Percentiles rank a stretch among this genome's conserved stretches.
Conservation (phyloP, 805 yeast genomes). For the Grigorovia humatica region DNA sequence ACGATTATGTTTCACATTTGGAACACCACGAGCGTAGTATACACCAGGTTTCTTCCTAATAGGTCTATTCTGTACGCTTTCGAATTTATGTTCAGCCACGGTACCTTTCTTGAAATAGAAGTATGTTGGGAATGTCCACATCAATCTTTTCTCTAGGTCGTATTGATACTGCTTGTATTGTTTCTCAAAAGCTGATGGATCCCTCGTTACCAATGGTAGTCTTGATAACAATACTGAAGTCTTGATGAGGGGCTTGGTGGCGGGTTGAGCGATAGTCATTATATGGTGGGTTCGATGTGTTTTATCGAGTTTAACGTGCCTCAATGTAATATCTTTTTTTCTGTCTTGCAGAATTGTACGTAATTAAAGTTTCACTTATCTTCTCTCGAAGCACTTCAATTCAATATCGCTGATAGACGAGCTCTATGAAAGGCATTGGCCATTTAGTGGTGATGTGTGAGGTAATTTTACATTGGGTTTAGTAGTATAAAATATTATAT, state of each 20-base stretch:
- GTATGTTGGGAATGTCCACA: constrained; percentile 97
- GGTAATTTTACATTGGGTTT: not conserved
- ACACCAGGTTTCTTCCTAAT: constrained; percentile 62
- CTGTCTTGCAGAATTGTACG: too few relatives aligned
- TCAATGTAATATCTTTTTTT: too few relatives aligned
- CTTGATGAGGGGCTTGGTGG: constrained; percentile 1
- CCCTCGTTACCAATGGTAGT: constrained; percentile 76
- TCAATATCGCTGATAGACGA: too few relatives aligned
- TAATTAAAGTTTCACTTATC: not conserved
- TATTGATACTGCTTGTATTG: constrained; percentile 75
- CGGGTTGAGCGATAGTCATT: not conserved
- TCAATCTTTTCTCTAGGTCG: constrained; percentile 76
- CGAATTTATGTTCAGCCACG: constrained; percentile 70
- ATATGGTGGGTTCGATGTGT: too few relatives aligned
- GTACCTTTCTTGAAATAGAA: constrained; percentile 87
- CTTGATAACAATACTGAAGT: constrained; percentile 65
- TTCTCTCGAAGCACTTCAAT: not conserved
- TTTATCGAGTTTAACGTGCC: too few relatives aligned
- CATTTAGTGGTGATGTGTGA: too few relatives aligned
- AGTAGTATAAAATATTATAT: not conserved
- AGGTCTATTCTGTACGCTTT: constrained; percentile 68
- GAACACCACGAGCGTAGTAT: constrained; percentile 73
- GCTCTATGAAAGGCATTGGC: too few relatives aligned
- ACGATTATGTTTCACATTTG: constrained; percentile 79
- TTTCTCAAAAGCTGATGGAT: constrained; percentile 57